Evolutionary conservation across 352 stramenopile species (phyloP).

Genomic region (Phytophthora parvispora): DNA sequence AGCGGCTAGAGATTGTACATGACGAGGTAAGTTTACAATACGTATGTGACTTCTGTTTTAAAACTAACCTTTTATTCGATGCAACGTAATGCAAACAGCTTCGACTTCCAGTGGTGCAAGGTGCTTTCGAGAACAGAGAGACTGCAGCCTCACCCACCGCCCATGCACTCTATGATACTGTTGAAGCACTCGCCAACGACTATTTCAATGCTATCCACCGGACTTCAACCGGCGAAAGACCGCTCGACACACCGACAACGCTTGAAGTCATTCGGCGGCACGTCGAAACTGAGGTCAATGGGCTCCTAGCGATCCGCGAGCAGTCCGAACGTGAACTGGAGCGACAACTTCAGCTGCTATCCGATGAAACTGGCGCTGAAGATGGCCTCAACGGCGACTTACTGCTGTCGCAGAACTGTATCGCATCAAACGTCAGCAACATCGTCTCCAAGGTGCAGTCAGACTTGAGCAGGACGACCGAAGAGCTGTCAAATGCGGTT

Average conservation of each 20-base stretch:
- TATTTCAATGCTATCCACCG: constrained; percentile 24
- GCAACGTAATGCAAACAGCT: constrained; percentile 25
- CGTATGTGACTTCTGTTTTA: no score
- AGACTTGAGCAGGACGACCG: constrained; percentile 23
- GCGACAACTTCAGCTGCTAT: constrained; percentile 28
- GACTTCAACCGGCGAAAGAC: background rate
- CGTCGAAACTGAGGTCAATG: constrained; percentile 27
- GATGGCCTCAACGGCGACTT: constrained; percentile 14
- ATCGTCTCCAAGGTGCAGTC: constrained; percentile 31
- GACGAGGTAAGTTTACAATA: constrained; percentile 19
- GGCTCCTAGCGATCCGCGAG: constrained; percentile 34
- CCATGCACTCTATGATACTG: constrained; percentile 29
- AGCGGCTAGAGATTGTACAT: constrained; percentile 26
- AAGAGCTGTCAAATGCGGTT: background rate
- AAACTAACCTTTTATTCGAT: background rate
- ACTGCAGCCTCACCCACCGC: background rate
- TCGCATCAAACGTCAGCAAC: constrained; percentile 19
- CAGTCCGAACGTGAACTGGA: constrained; percentile 32
- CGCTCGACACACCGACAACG: background rate
- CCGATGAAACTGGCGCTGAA: constrained; percentile 14
- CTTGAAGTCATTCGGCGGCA: constrained; percentile 18
- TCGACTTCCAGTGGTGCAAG: constrained; percentile 11
- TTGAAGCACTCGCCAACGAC: constrained; percentile 23
- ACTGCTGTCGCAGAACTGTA: constrained; percentile 40
- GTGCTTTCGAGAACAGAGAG: background rate